Conservation (phyloP, 805 yeast genomes). For the Komagataella pastoris region DNA sequence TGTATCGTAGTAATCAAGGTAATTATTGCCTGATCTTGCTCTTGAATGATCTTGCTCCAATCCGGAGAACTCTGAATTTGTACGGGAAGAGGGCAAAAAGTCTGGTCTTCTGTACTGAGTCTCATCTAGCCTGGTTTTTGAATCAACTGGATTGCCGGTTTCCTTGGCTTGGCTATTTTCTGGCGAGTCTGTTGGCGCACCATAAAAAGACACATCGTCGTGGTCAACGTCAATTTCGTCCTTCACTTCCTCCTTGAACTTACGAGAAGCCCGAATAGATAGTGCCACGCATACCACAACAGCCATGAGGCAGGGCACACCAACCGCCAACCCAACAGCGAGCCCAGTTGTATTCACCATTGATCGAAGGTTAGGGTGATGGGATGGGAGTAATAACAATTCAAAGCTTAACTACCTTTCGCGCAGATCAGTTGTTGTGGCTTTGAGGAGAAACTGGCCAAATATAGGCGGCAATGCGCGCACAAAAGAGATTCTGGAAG, state of each 20-base stretch:
- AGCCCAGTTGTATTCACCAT: background rate
- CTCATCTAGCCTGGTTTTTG: background rate
- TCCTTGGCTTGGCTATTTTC: background rate
- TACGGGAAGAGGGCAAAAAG: background rate
- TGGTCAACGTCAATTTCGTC: constrained; percentile 17
- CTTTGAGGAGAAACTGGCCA: background rate
- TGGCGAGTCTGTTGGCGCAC: background rate
- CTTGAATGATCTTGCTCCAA: background rate
- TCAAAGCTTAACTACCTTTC: background rate
- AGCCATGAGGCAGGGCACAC: constrained; percentile 22
- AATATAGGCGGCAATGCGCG: background rate
- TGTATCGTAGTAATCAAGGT: constrained; percentile 4
- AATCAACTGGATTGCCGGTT: background rate
- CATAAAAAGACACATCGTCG: constrained; percentile 7
- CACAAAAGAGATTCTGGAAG: background rate
- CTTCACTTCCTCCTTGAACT: constrained; percentile 19
- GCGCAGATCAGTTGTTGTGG: background rate
- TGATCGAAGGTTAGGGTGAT: background rate
- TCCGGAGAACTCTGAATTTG: background rate
- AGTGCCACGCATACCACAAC: constrained; percentile 14
- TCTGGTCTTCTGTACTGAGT: background rate
- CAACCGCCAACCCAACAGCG: constrained; percentile 20
- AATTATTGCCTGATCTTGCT: background rate
- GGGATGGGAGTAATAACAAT: background rate
- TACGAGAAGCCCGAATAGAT: constrained; percentile 16